These are phyloP conservation scores for Elsinoe fawcettii DNA, from an alignment of 2,329 filamentous ascomycete species.

Conservation along the genomic window DNA sequence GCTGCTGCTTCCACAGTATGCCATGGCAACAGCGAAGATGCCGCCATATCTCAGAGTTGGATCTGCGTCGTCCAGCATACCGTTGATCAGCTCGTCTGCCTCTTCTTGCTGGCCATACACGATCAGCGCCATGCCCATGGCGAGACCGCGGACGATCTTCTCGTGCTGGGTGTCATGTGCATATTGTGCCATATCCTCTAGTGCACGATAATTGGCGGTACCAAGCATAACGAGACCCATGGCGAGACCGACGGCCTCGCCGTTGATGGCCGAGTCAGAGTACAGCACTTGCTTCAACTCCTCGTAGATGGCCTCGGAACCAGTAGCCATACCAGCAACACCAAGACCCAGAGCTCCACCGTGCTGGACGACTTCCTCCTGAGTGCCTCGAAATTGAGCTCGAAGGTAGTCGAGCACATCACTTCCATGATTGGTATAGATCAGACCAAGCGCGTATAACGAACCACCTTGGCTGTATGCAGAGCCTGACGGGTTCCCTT, in stretches of 20 bases:
- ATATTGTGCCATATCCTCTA: slow-evolving; percentile 96
- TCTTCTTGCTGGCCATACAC: slow-evolving; percentile 96
- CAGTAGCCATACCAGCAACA: slow-evolving; percentile 95
- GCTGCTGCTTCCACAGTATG: slow-evolving; percentile 94
- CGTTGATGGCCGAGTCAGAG: slow-evolving; percentile 90
- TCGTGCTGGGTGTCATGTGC: slow-evolving; percentile 97
- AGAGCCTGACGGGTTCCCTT: slow-evolving; percentile 63
- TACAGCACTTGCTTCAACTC: slow-evolving; percentile 84
- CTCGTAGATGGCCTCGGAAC: slow-evolving; percentile 82
- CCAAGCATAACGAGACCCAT: slow-evolving; percentile 99
- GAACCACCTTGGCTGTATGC: slow-evolving; percentile 95
- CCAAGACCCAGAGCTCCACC: slow-evolving; percentile 90
- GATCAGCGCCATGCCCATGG: slow-evolving; percentile 93
- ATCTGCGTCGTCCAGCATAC: slow-evolving; percentile 85
- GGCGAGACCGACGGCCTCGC: slow-evolving; percentile 87
- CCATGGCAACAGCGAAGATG: slow-evolving; percentile 96
- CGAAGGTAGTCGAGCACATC: slow-evolving; percentile 77
- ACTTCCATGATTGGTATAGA: slow-evolving; percentile 94
- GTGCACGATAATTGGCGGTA: slow-evolving; percentile 85
- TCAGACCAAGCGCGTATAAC: slow-evolving; percentile 87
- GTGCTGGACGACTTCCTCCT: slow-evolving; percentile 92
- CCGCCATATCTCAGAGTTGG: slow-evolving; percentile 91
- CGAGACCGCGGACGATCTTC: slow-evolving; percentile 94
- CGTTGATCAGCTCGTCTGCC: slow-evolving; percentile 89
- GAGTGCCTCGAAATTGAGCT: slow-evolving; percentile 63